phyloP scores from a whole-genome alignment of 345 rosid genomes.

The Viola odorata region DNA sequence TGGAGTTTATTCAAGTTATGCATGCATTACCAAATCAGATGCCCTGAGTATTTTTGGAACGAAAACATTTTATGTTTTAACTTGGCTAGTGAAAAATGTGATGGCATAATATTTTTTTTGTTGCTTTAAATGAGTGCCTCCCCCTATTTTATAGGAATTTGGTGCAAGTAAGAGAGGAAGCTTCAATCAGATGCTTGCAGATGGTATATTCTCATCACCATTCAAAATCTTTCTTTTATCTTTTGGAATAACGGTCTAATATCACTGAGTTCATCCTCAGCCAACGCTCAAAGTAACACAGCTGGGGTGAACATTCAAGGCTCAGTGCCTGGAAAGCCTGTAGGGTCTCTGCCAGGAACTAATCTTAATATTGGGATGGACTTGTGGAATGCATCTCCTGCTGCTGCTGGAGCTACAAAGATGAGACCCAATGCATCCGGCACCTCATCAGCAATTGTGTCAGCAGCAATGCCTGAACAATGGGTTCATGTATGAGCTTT shows the following conservation, averaged over 20 bases:
- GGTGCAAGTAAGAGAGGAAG: constrained; percentile 55
- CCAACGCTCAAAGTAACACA: constrained; percentile 53
- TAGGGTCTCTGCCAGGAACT: constrained; percentile 52
- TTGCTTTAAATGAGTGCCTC: neutral
- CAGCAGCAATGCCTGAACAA: constrained; percentile 50
- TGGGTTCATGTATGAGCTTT: constrained; percentile 53
- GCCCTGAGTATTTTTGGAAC: too few relatives aligned
- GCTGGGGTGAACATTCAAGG: constrained; percentile 38
- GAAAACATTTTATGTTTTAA: too few relatives aligned
- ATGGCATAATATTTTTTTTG: neutral
- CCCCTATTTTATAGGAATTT: constrained; percentile 38
- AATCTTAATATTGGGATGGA: constrained; percentile 91
- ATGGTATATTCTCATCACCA: constrained; percentile 42
- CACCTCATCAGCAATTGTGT: constrained; percentile 29
- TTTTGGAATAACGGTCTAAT: constrained; percentile 15
- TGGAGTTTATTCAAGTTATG: constrained; percentile 1
- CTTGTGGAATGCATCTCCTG: constrained; percentile 63
- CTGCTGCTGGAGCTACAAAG: constrained; percentile 54
- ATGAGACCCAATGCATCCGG: constrained; percentile 43
- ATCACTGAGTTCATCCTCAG: constrained; percentile 31
- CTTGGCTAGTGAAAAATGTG: neutral
- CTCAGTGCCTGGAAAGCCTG: constrained; percentile 61
- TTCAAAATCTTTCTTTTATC: constrained; percentile 4
- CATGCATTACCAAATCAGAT: too few relatives aligned
- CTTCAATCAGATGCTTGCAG: constrained; percentile 76